Evolutionary conservation across 2,329 filamentous ascomycete species (phyloP), one percentile per base, ranked within the genome.

Genomic region (Aspergillus quadricinctus): DNA sequence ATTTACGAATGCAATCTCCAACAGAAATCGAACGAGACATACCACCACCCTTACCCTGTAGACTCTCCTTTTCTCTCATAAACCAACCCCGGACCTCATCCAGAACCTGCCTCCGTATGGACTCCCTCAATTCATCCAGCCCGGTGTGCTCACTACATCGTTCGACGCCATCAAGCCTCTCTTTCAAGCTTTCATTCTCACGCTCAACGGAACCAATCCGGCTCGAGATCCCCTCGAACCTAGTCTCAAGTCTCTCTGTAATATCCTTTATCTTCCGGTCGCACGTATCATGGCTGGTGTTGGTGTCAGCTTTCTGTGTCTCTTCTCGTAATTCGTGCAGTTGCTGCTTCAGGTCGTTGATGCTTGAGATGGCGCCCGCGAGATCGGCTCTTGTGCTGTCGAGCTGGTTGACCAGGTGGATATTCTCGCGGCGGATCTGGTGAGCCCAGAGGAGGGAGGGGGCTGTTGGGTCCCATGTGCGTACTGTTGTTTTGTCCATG

Each of bases 381-480:
- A 64, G 56, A 2, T 57, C 43, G 1, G 52, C 17, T 29, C 66
- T 64, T 2, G 69, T 53, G 37, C 49, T 58, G 7, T 66, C 59
- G 48, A 74, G 57, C 27, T 66, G 64, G 11, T 66, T 57, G 19
- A 67, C 58, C 8, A 75, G 64, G 28, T 66, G 64, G 46, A 68
- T 63, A 56, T 74, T 69, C 56, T 74, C 70, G 21, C 71, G 72
- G 19, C 69, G 71, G n/a, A 75, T 64, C 52, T 75, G 67, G 58
- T 74, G 67, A 5, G 69, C 71, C 73, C 72, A 75, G 51, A 76
- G 71, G 23, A 75, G 63, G 7, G 69, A 63, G 56, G 61, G 27
- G 17, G 64, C 27, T 27, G 53, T 49, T 40, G 55, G 23, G 14
- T 59, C 19, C 48, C 55, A 57, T 19, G 43, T 1, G 21, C 45